Percentiles rank a stretch among this genome's conserved stretches.
phyloP scores from a whole-genome alignment of 2,329 filamentous ascomycete species.

The Trichoderma koningiopsis region DNA sequence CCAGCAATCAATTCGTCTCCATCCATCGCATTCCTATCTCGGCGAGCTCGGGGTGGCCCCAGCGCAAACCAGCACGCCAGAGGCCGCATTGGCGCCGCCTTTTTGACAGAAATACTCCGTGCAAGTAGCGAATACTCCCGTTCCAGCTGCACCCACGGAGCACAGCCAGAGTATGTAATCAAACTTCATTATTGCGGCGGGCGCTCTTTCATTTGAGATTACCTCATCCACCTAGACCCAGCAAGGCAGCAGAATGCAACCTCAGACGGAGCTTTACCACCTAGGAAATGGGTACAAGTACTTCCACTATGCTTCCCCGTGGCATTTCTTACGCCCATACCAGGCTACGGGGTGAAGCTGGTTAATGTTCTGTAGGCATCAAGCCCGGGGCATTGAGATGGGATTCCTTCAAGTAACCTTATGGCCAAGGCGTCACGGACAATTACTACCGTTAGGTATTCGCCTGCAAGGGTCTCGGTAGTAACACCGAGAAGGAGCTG shows the following conservation, averaged over 20 bases:
- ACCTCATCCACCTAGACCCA: background rate
- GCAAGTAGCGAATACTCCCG: background rate
- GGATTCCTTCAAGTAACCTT: background rate
- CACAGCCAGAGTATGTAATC: background rate
- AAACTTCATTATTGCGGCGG: background rate
- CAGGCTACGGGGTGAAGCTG: background rate
- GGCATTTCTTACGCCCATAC: background rate
- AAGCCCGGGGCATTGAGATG: background rate
- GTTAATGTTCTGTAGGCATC: background rate
- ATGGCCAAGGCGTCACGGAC: background rate
- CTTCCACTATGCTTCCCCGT: background rate
- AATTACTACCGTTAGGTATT: background rate
- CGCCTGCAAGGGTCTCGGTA: background rate
- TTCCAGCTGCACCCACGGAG: background rate
- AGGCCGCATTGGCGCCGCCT: background rate
- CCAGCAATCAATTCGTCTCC: background rate
- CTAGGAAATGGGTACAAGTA: background rate
- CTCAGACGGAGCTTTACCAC: background rate
- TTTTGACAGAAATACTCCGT: background rate
- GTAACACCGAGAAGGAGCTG: constrained; percentile 12
- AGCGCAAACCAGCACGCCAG: background rate
- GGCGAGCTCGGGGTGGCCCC: constrained; percentile 10
- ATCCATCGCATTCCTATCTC: constrained; percentile 11
- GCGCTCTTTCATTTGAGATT: background rate
- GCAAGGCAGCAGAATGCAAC: constrained; percentile 6